Conservation (phyloP, 352 stramenopile genomes). For the Phytopythium ostracodes region DNA sequence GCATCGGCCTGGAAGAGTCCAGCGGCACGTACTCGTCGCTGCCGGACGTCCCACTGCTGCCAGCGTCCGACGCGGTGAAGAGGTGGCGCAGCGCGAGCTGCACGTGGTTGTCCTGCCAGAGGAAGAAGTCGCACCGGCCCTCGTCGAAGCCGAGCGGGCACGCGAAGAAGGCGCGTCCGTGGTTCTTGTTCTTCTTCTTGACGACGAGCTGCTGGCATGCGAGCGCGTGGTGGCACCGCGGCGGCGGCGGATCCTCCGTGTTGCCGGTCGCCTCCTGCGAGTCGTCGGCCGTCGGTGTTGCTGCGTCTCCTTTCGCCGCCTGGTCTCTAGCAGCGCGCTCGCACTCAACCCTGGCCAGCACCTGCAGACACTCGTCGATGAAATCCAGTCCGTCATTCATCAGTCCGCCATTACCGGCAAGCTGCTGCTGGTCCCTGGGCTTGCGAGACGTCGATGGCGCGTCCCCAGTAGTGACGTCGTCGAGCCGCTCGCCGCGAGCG, state of each 20-base stretch:
- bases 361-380: constrained; percentile 72
- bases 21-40: constrained; percentile 43
- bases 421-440: constrained; percentile 17
- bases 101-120: constrained; percentile 79
- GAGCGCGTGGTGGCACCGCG: constrained; percentile 67
- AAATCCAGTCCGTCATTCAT: constrained; percentile 72
- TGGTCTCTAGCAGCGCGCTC: constrained; percentile 5
- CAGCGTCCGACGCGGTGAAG: constrained; percentile 11
- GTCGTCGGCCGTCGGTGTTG: no score
- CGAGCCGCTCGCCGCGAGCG: constrained; percentile 12
- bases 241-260: constrained; percentile 29
- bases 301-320: no score
- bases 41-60: neutral
- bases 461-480: constrained; percentile 7
- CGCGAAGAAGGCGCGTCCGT: constrained; percentile 64
- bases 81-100: constrained; percentile 58
- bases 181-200: constrained; percentile 87
- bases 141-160: constrained; percentile 70
- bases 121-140: constrained; percentile 80
- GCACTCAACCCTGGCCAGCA: constrained; percentile 37
- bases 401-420: constrained; percentile 12
- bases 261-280: constrained; percentile 12
- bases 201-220: constrained; percentile 55
- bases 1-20: constrained; percentile 39
- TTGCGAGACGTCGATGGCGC: constrained; percentile 16